Evolutionary conservation across 257 asterid genomes (phyloP).

Genomic region (Paraleonurus japonicus): DNA sequence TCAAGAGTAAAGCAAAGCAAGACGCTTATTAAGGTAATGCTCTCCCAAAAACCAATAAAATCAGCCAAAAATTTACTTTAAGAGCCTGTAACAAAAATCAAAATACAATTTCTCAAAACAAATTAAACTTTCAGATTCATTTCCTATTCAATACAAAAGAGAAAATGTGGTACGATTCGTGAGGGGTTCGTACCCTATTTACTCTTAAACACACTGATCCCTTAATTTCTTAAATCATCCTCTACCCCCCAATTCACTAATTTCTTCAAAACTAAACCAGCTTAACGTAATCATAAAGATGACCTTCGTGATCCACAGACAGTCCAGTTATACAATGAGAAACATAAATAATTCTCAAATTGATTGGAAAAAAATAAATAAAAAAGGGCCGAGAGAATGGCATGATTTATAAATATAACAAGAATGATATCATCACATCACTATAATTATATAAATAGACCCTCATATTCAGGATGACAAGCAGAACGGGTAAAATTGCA

Average conservation of each 20-base stretch:
- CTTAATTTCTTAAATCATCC: neutral
- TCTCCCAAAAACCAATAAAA: slow-evolving; percentile 26
- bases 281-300: neutral
- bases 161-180: neutral
- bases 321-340: neutral
- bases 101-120: neutral
- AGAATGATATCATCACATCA: neutral
- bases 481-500: neutral
- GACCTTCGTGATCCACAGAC: neutral
- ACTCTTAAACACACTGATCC: neutral
- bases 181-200: neutral
- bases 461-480: neutral
- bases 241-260: neutral
- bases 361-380: neutral
- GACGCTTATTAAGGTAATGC: slow-evolving; percentile 12
- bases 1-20: slow-evolving; percentile 36
- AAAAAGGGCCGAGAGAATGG: neutral
- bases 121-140: neutral
- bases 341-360: neutral
- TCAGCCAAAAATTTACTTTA: neutral
- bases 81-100: slow-evolving; percentile 4
- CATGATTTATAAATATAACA: neutral
- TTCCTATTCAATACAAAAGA: neutral
- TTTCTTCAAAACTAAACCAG: neutral
- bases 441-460: neutral